Conservation (phyloP, 768 basidiomycete genomes). For the Tricholoma hemisulphureum region DNA sequence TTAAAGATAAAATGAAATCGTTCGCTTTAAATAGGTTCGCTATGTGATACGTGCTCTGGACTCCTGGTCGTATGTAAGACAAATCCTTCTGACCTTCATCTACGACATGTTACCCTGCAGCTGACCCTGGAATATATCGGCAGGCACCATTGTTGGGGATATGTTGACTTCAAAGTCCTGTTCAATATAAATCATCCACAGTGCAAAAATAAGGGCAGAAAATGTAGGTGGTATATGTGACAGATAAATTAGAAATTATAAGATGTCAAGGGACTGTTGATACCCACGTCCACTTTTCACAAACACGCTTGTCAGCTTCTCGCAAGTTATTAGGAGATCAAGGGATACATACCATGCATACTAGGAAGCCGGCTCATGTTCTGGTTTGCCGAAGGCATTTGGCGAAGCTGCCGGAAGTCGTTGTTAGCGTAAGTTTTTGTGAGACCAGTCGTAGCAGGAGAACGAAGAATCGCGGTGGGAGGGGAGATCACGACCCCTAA, state of each 20-base stretch:
- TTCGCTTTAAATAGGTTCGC: background rate
- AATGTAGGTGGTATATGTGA: background rate
- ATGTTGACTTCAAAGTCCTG: slow-evolving; percentile 7
- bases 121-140: background rate
- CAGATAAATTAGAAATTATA: slow-evolving; percentile 6
- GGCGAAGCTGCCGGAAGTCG: slow-evolving; percentile 76
- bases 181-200: background rate
- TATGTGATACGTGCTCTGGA: background rate
- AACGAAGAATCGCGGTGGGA: slow-evolving; percentile 59
- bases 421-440: slow-evolving; percentile 82
- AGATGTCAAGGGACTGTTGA: slow-evolving; percentile 29
- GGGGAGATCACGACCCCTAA: slow-evolving; percentile 62
- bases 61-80: background rate
- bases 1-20: background rate
- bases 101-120: background rate
- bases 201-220: background rate
- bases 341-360: slow-evolving; percentile 61
- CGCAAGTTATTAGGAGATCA: slow-evolving; percentile 1
- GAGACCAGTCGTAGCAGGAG: slow-evolving; percentile 66
- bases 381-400: slow-evolving; percentile 64
- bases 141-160: background rate
- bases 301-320: background rate
- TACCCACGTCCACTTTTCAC: slow-evolving; percentile 41
- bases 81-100: background rate
- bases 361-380: slow-evolving; percentile 87